A percentile compares a stretch with the other conserved stretches of the same genome.
phyloP scores from a whole-genome alignment of 805 yeast genomes.

The Lipomyces japonicus region DNA sequence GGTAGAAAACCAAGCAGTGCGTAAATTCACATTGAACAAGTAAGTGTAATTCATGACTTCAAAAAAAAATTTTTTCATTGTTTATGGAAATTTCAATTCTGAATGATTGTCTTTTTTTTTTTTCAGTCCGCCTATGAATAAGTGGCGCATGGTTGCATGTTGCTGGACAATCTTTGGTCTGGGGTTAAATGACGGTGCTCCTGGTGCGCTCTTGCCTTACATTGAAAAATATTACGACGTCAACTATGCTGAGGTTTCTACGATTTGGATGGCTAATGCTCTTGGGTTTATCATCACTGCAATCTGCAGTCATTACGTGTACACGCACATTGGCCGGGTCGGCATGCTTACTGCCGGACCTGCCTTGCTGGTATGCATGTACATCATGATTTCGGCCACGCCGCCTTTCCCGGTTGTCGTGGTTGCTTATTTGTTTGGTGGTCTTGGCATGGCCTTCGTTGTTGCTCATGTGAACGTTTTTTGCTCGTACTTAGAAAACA shows the following conservation, averaged over 20 bases:
- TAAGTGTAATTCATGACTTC: too few relatives aligned
- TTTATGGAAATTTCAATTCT: too few relatives aligned
- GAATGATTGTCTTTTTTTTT: too few relatives aligned
- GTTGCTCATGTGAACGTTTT: constrained; percentile 53
- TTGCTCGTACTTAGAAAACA: constrained; percentile 46
- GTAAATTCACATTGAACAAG: too few relatives aligned
- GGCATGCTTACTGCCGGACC: constrained; percentile 44
- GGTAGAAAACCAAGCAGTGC: too few relatives aligned
- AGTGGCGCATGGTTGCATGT: constrained; percentile 10
- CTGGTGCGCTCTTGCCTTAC: constrained; percentile 57
- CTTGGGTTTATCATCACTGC: constrained; percentile 54
- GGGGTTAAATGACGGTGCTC: constrained; percentile 47
- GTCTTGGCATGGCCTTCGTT: constrained; percentile 51
- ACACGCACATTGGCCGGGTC: constrained; percentile 43
- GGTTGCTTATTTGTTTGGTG: constrained; percentile 54
- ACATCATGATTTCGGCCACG: constrained; percentile 47
- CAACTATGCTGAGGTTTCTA: constrained; percentile 52
- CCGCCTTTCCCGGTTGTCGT: constrained; percentile 49
- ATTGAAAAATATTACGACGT: constrained; percentile 50
- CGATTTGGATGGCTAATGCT: constrained; percentile 57
- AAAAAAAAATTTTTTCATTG: too few relatives aligned
- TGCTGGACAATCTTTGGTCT: constrained; percentile 11
- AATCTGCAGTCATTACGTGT: constrained; percentile 45
- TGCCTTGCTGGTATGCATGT: constrained; percentile 41
- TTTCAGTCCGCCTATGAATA: constrained; percentile 3